Base-by-base conservation (phyloP, 1,284 basidiomycete genomes). In the Acaromyces ingoldii region DNA sequence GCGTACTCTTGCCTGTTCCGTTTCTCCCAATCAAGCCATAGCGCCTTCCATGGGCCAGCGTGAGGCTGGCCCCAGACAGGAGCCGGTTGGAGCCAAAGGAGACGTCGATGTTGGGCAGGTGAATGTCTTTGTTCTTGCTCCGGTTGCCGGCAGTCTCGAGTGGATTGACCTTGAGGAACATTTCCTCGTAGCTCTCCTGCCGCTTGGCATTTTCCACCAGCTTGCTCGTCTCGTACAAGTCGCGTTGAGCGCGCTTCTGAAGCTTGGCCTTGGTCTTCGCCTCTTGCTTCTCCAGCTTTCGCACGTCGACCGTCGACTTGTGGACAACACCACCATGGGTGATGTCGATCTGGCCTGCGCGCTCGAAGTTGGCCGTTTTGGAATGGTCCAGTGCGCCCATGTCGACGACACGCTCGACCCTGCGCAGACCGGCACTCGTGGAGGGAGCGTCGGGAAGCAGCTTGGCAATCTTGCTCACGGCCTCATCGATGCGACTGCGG, bases 131-230 rank as follows among this genome's bases (percentile, higher is more conserved):
- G 63, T 74, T 75, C 57, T 72, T 77, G 69, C 89, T 91, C 78
- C 92, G 95, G 46, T 64, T 61, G 1, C 82, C 80, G 28, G 83
- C 83, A 1, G 88, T 84, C 76, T 95, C 90, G 57, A 99, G 78
- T 43, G 95, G 91, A 78, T 99, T 99, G 79, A 98, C 91, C 81
- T 93, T 89, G 87, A 98, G 89, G 79, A 93, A 98, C 85, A 97
- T 86, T 75, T 97, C 93, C 76, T 97, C 92, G 79, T 97, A 97
- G 24, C 85, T 85, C 80, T 91, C 90, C 80, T 91, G 90, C 79
- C 91, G 91, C 76, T 87, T 85, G 77, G 89, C 85, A 69, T 90
- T 86, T 74, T 96, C 90, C 54, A 99, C 82, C 29, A 99, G 80
- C 77, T 95, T 97, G 21, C 89, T 92, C 15, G 91, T 91, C 76